Percentiles rank a stretch among this genome's conserved stretches.
Conservation (phyloP, 345 rosid species). For the Euphorbia peplus region DNA sequence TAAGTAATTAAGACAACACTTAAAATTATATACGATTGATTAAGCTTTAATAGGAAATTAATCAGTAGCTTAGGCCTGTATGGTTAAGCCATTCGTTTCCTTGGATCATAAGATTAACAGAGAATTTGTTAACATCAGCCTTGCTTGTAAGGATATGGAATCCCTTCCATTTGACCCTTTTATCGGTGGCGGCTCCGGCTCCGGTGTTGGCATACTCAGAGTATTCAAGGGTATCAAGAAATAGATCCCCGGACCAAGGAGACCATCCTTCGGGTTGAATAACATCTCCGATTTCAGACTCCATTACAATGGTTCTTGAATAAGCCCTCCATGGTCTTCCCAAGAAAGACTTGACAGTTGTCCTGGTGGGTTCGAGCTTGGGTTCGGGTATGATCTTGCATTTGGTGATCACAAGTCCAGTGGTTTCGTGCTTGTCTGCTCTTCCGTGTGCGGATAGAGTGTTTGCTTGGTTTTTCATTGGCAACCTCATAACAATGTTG, state of each 20-base stretch:
- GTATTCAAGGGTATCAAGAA: background rate
- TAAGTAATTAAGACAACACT: too few species aligned
- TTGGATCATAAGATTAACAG: conserved; percentile 7
- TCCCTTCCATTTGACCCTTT: conserved; percentile 15
- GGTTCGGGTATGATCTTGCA: conserved; percentile 4
- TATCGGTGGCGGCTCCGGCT: background rate
- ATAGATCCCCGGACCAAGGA: conserved; percentile 10
- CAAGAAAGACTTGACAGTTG: background rate
- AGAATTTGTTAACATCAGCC: background rate
- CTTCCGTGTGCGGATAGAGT: conserved; percentile 17
- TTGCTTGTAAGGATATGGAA: background rate
- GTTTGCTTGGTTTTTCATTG: conserved; percentile 4
- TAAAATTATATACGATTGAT: too few species aligned
- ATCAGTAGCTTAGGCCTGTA: background rate
- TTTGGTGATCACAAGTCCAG: conserved; percentile 1
- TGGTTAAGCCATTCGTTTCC: conserved; percentile 8
- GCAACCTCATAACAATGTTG: background rate
- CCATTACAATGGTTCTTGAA: conserved; percentile 11
- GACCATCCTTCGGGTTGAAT: conserved; percentile 19
- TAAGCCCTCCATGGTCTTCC: conserved; percentile 16
- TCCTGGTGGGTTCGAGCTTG: background rate
- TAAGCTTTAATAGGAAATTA: too few species aligned
- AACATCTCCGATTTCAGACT: conserved; percentile 6
- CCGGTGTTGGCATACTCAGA: conserved; percentile 10
- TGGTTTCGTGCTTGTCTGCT: conserved; percentile 7